phyloP scores from a whole-genome alignment of 2,329 filamentous ascomycete genomes.

The Fusarium chlamydosporum region DNA sequence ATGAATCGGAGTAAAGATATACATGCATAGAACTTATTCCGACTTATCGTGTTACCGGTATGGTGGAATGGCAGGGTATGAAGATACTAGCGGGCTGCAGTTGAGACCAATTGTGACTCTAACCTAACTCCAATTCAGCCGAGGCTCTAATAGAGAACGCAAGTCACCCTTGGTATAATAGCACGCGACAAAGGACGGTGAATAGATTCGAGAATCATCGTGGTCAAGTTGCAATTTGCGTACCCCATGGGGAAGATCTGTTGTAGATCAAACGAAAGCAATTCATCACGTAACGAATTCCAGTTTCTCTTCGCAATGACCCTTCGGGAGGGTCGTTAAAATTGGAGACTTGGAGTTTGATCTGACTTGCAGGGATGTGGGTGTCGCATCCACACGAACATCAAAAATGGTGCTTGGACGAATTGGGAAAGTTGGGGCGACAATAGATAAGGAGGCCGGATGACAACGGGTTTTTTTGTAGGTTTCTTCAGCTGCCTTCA shows the following conservation, averaged over 20 bases:
- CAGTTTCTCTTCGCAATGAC: constrained; percentile 10
- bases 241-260: constrained; percentile 44
- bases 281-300: constrained; percentile 33
- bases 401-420: constrained; percentile 23
- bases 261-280: constrained; percentile 18
- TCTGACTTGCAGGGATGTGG: constrained; percentile 7
- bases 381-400: constrained; percentile 4
- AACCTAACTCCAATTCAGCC: background rate
- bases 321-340: constrained; percentile 15
- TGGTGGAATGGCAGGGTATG: background rate
- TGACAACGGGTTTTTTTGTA: background rate
- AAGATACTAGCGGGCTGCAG: background rate
- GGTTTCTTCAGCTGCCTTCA: background rate
- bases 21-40: background rate
- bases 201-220: background rate
- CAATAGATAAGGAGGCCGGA: constrained; percentile 10
- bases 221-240: constrained; percentile 21
- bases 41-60: background rate
- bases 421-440: constrained; percentile 37
- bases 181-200: background rate
- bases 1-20: constrained; percentile 8
- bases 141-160: background rate
- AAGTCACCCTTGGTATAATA: background rate
- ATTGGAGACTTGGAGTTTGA: constrained; percentile 16
- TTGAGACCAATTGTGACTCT: background rate